Evolutionary conservation across 1,284 basidiomycete genomes (phyloP), one percentile per base, ranked within the genome.

Genomic region (Flammula alnicola): DNA sequence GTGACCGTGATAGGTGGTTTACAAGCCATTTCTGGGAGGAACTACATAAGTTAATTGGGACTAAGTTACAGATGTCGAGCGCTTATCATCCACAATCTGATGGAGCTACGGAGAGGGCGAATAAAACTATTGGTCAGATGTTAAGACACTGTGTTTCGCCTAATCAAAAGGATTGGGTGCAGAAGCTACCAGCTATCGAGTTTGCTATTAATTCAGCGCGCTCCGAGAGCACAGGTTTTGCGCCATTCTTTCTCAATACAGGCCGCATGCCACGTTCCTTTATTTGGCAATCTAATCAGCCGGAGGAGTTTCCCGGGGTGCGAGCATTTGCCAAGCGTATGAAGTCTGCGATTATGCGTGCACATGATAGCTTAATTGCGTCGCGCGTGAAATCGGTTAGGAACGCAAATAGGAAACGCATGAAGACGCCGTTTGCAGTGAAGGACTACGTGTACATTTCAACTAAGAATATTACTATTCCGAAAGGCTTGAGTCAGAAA

Each of bases 1-100:
- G 67, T 19, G 70, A 79, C 46, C 56, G 73, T 4, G 76, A 79
- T 51, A n/a, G n/a, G n/a, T n/a, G n/a, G n/a, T n/a, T n/a, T n/a
- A n/a, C n/a, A n/a, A n/a, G n/a, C n/a, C n/a, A n/a, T n/a, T n/a
- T n/a, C n/a, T n/a, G n/a, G n/a, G n/a, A n/a, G n/a, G n/a, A n/a
- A n/a, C n/a, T n/a, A n/a, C n/a, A n/a, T n/a, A n/a, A n/a, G n/a
- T n/a, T n/a, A n/a, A n/a, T n/a, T n/a, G n/a, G n/a, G n/a, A n/a
- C n/a, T n/a, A n/a, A n/a, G n/a, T n/a, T n/a, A n/a, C n/a, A n/a
- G n/a, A n/a, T n/a, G n/a, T n/a, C n/a, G n/a, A n/a, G n/a, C n/a
- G n/a, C n/a, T n/a, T n/a, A n/a, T n/a, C n/a, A n/a, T n/a, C n/a
- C n/a, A n/a, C n/a, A n/a, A n/a, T n/a, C n/a, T n/a, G n/a, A n/a